A percentile compares a stretch with the other conserved stretches of the same genome.
phyloP scores from a whole-genome alignment of 768 basidiomycete species.

The Peribolospora baueri region DNA sequence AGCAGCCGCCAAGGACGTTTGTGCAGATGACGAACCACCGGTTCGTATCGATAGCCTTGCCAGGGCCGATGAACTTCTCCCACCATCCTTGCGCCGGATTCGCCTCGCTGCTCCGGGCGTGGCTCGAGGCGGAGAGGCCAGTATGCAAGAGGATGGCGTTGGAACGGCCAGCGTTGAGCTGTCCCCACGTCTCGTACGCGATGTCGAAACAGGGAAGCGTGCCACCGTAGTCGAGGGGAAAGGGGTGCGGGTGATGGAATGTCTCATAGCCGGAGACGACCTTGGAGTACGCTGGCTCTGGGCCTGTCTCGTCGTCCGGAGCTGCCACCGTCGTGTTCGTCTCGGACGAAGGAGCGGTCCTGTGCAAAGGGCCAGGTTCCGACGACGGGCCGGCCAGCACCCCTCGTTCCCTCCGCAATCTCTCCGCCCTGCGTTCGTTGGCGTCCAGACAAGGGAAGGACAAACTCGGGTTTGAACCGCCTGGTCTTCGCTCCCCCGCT shows the following conservation, averaged over 20 bases:
- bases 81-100: conserved; percentile 87
- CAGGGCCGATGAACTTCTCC: conserved; percentile 94
- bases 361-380: not conserved
- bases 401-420: conserved; percentile 7
- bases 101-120: conserved; percentile 53
- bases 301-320: conserved; percentile 6
- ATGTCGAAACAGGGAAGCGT: conserved; percentile 48
- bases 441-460: conserved; percentile 15
- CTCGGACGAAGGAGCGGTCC: not conserved
- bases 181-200: conserved; percentile 97
- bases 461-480: conserved; percentile 14
- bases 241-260: conserved; percentile 36
- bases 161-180: conserved; percentile 44
- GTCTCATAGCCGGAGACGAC: conserved; percentile 28
- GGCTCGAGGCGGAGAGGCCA: conserved; percentile 82
- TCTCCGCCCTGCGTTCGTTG: conserved; percentile 9
- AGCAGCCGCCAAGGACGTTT: conserved; percentile 91
- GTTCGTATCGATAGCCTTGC: conserved; percentile 76
- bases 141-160: conserved; percentile 92
- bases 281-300: conserved; percentile 12
- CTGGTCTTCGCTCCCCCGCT: not conserved
- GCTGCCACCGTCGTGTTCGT: conserved; percentile 4
- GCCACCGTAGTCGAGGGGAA: conserved; percentile 41
- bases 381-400: not conserved
- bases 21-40: conserved; percentile 83